phyloP scores from a whole-genome alignment of 73 alveolate species.

The Symbiodinium natans region DNA sequence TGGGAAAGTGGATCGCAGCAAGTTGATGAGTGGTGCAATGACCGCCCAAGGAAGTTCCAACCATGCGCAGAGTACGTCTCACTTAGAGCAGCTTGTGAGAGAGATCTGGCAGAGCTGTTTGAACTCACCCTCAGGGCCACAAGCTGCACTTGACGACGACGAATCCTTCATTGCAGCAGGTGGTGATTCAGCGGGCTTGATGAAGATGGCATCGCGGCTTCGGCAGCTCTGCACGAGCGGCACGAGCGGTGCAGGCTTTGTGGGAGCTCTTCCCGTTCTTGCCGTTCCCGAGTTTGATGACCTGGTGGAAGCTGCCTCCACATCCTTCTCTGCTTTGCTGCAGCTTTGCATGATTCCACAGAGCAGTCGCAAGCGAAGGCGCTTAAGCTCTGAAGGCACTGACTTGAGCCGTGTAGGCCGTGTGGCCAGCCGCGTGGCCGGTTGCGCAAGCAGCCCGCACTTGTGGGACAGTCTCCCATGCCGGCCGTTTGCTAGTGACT shows the following conservation, averaged over 20 bases:
- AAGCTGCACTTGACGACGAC: background rate
- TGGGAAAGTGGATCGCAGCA: background rate
- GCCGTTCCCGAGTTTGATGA: background rate
- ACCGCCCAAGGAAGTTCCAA: too few relatives aligned
- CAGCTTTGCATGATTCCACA: background rate
- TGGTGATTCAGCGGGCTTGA: constrained; percentile 55
- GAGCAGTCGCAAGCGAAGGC: background rate
- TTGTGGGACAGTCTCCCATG: too few relatives aligned
- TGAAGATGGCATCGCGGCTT: constrained; percentile 55
- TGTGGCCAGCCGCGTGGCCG: too few relatives aligned
- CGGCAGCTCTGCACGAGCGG: background rate
- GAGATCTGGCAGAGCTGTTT: background rate
- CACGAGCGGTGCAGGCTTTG: background rate
- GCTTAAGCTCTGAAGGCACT: too few relatives aligned
- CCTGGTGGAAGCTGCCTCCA: background rate
- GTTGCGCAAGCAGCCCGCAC: too few relatives aligned
- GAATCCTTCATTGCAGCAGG: background rate
- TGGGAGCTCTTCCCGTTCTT: background rate
- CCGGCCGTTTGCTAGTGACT: too few relatives aligned
- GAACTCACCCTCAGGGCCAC: background rate
- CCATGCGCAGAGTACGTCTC: background rate
- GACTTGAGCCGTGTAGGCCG: too few relatives aligned
- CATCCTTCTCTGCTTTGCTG: background rate
- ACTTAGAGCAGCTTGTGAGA: background rate
- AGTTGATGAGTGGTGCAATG: too few relatives aligned